Conservation (phyloP, 768 basidiomycete species). For the Leucocoprinus sp. region DNA sequence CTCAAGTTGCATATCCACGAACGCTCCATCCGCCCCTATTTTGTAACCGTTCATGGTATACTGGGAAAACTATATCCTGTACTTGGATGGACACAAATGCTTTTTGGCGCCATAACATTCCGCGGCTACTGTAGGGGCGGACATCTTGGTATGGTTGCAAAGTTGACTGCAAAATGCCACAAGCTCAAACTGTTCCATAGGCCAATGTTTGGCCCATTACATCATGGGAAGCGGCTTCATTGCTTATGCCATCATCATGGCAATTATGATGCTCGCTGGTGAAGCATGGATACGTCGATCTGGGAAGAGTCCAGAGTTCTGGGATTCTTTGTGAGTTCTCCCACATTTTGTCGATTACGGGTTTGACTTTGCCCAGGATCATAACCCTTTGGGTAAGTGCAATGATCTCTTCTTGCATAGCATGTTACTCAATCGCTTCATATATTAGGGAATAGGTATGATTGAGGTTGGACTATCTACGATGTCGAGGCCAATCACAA, state of each 20-base stretch:
- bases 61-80: constrained; percentile 81
- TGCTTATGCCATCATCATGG: constrained; percentile 77
- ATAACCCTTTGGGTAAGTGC: constrained; percentile 44
- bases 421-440: not conserved
- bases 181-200: constrained; percentile 16
- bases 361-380: constrained; percentile 21
- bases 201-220: constrained; percentile 85
- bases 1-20: constrained; percentile 90
- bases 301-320: constrained; percentile 75
- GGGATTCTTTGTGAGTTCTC: constrained; percentile 63
- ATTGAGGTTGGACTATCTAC: not conserved
- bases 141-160: constrained; percentile 36
- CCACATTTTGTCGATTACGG: not conserved
- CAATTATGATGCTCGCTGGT: constrained; percentile 68
- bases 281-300: constrained; percentile 69
- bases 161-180: not conserved
- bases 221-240: constrained; percentile 91
- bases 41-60: constrained; percentile 64
- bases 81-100: constrained; percentile 82
- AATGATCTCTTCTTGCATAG: not conserved
- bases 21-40: constrained; percentile 59
- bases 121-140: constrained; percentile 76
- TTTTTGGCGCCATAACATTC: constrained; percentile 74
- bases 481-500: not conserved
- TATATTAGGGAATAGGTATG: constrained; percentile 49